Evolutionary conservation across 306 rosid species (phyloP).

Genomic region (apple (Malus domestica)): DNA sequence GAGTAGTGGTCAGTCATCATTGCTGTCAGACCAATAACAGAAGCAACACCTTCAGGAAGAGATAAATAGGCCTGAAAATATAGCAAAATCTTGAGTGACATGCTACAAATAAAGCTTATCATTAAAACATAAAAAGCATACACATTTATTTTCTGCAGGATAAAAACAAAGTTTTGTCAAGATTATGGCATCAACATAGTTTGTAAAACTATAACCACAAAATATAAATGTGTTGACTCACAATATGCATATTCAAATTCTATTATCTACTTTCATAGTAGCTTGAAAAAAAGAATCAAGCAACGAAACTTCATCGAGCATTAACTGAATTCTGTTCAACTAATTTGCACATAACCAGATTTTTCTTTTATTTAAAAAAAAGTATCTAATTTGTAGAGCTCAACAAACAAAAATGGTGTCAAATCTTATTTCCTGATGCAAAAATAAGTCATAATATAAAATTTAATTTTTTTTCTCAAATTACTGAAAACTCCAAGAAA

Average conservation of each 20-base stretch:
- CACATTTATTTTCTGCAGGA: not conserved
- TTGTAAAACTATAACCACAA: not conserved
- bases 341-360: not conserved
- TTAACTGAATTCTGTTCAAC: not conserved
- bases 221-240: not conserved
- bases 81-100: constrained; percentile 18
- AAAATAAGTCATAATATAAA: not conserved
- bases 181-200: not conserved
- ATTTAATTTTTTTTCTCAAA: not conserved
- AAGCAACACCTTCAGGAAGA: constrained; percentile 98
- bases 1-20: constrained; percentile 93
- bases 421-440: not conserved
- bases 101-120: constrained; percentile 17
- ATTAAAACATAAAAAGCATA: not conserved
- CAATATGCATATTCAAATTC: not conserved
- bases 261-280: not conserved
- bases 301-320: not conserved
- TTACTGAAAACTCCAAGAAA: not conserved
- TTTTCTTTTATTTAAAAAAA: not conserved
- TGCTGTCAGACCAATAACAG: constrained; percentile 86
- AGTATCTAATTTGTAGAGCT: not conserved
- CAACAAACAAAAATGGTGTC: not conserved
- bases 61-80: constrained; percentile 86
- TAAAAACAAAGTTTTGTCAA: not conserved
- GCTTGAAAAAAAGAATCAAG: not conserved